phyloP scores from a whole-genome alignment of 805 yeast species.

The Barnettozyma siamensis region DNA sequence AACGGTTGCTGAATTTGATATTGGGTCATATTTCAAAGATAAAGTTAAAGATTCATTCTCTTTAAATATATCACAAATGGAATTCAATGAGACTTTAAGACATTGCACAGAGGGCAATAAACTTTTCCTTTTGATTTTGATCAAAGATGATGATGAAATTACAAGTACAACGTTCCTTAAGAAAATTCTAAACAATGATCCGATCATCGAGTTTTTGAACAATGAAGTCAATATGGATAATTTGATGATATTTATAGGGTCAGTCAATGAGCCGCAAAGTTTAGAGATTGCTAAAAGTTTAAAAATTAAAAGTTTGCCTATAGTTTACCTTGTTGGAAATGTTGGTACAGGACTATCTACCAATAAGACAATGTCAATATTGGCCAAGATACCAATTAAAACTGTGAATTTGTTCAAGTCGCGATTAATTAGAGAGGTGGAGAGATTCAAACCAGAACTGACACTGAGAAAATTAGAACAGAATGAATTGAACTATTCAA shows the following conservation, averaged over 20 bases:
- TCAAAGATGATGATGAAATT: conserved; percentile 18
- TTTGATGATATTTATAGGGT: conserved; percentile 57
- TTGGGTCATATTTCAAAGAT: conserved; percentile 10
- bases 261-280: conserved; percentile 57
- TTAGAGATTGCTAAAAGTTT: conserved; percentile 57
- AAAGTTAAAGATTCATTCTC: conserved; percentile 14
- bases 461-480: conserved; percentile 53
- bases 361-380: conserved; percentile 29
- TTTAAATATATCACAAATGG: conserved; percentile 13
- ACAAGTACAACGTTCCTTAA: conserved; percentile 37
- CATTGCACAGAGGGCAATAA: conserved; percentile 16
- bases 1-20: conserved; percentile 11
- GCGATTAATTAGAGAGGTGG: conserved; percentile 37
- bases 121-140: conserved; percentile 16
- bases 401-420: conserved; percentile 29
- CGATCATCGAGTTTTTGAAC: not conserved
- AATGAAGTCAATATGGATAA: conserved; percentile 39
- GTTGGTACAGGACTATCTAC: conserved; percentile 42
- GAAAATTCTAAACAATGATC: conserved; percentile 36
- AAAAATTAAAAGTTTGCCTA: conserved; percentile 50
- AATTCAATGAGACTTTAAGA: conserved; percentile 20
- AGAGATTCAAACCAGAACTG: conserved; percentile 58
- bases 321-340: conserved; percentile 45
- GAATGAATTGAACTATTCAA: conserved; percentile 51
- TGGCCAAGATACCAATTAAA: conserved; percentile 26